Evolutionary conservation across 768 basidiomycete genomes (phyloP).

Genomic region (Symmetrospora coprosmae): DNA sequence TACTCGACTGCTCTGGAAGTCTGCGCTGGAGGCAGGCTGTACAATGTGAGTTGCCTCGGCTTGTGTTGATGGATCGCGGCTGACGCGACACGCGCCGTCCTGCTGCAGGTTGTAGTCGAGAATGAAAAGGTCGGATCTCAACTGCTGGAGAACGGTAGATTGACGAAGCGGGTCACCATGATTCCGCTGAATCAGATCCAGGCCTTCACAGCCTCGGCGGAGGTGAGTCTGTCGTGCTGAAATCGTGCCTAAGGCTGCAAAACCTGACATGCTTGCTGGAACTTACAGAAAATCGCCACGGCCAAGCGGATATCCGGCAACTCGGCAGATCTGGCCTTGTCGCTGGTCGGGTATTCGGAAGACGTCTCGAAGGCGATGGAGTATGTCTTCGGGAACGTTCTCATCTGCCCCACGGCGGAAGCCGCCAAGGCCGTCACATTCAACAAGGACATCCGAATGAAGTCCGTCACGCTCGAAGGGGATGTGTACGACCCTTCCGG

Average conservation of each 20-base stretch:
- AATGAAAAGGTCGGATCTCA: conserved; percentile 77
- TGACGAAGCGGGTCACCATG: conserved; percentile 79
- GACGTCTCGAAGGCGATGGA: conserved; percentile 78
- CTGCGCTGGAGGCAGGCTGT: conserved; percentile 73
- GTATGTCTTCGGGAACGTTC: conserved; percentile 81
- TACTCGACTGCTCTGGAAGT: conserved; percentile 85
- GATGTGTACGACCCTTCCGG: conserved; percentile 95
- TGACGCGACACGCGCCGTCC: conserved; percentile 3
- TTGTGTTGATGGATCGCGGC: conserved; percentile 23
- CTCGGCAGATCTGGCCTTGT: conserved; percentile 73
- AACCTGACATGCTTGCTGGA: neutral
- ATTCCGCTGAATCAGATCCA: conserved; percentile 88
- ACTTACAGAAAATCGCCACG: conserved; percentile 56
- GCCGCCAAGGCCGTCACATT: conserved; percentile 82
- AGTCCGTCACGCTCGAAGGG: conserved; percentile 82
- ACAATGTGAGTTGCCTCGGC: conserved; percentile 45
- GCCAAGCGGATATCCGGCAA: conserved; percentile 60
- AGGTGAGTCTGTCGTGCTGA: conserved; percentile 42
- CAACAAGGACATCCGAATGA: conserved; percentile 49
- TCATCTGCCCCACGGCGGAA: conserved; percentile 77
- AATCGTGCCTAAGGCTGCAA: too few relatives aligned
- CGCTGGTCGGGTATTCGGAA: conserved; percentile 64
- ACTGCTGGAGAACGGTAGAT: conserved; percentile 57
- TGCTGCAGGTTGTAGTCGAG: conserved; percentile 54
- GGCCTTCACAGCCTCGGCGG: conserved; percentile 44